Conservation (phyloP, 1,139 yeast genomes). For the Hansenula sp. region DNA sequence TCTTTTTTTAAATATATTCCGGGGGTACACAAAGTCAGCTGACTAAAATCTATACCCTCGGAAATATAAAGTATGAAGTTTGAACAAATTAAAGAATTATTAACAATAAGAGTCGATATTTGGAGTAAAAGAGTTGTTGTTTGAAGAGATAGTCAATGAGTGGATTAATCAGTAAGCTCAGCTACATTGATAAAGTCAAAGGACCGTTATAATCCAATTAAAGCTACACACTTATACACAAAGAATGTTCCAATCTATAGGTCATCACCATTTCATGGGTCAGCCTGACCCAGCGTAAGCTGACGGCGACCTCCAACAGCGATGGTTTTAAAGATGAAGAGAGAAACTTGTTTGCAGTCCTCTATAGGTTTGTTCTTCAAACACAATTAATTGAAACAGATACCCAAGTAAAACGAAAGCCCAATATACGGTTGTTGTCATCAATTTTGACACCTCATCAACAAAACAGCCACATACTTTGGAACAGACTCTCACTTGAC, state of each 20-base stretch:
- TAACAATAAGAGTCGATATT: no score
- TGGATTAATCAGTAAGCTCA: no score
- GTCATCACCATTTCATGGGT: constrained; percentile 92
- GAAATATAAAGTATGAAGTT: no score
- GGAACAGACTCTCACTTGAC: background rate
- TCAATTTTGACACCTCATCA: background rate
- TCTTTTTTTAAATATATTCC: no score
- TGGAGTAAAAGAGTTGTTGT: no score
- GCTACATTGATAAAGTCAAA: no score
- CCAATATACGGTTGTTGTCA: background rate
- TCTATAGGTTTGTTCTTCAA: background rate
- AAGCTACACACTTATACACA: background rate
- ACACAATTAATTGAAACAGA: background rate
- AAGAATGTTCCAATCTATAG: constrained; percentile 73
- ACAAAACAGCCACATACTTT: background rate
- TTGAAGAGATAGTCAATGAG: no score
- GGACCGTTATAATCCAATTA: background rate
- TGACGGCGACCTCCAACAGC: constrained; percentile 83
- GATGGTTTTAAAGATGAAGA: constrained; percentile 79
- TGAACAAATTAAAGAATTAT: no score
- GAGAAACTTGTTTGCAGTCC: background rate
- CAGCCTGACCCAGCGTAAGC: constrained; percentile 33
- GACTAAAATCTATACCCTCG: no score
- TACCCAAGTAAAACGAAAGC: background rate
- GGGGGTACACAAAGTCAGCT: no score